A percentile compares a stretch with the other conserved stretches of the same genome.
Evolutionary conservation across 1,284 basidiomycete species (phyloP).

Genomic region (Calocybe gambosa): DNA sequence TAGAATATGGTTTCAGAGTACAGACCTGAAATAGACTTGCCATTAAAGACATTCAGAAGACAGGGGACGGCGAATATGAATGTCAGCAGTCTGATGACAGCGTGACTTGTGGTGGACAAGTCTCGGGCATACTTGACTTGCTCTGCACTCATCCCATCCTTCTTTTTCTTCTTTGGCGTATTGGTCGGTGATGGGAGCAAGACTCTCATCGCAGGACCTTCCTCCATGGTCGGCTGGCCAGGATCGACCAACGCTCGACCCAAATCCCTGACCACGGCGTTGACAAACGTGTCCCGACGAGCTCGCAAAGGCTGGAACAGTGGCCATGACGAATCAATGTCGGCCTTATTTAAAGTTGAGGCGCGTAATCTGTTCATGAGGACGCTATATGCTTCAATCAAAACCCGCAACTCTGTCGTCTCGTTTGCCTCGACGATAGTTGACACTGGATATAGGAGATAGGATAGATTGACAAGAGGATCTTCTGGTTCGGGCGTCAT

Average conservation of each 20-base stretch:
- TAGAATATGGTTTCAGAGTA: background rate
- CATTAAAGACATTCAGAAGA: constrained; percentile 52
- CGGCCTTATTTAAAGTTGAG: constrained; percentile 39
- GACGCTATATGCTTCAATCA: constrained; percentile 67
- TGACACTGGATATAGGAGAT: constrained; percentile 55
- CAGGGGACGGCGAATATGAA: constrained; percentile 54
- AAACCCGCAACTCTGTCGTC: constrained; percentile 37
- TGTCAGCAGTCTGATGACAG: constrained; percentile 58
- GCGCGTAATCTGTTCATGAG: constrained; percentile 57
- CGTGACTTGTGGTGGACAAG: constrained; percentile 62
- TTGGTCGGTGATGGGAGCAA: constrained; percentile 40
- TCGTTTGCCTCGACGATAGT: constrained; percentile 43
- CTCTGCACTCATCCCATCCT: constrained; percentile 63
- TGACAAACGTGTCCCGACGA: constrained; percentile 41
- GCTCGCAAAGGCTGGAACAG: constrained; percentile 62
- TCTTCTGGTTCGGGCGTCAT: constrained; percentile 65
- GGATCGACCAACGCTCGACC: constrained; percentile 58
- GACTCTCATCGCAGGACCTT: constrained; percentile 22
- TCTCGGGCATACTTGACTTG: constrained; percentile 74
- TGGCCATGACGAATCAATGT: constrained; percentile 58
- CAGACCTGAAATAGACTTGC: constrained; percentile 32
- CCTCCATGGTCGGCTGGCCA: constrained; percentile 25
- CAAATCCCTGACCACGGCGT: constrained; percentile 57
- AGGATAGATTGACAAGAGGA: constrained; percentile 55
- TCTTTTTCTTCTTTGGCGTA: constrained; percentile 53